A percentile compares a stretch with the other conserved stretches of the same genome.
These are phyloP conservation scores for Hymenoscyphus occultus DNA, from an alignment of 2,329 filamentous ascomycete species.

Conservation along the genomic window DNA sequence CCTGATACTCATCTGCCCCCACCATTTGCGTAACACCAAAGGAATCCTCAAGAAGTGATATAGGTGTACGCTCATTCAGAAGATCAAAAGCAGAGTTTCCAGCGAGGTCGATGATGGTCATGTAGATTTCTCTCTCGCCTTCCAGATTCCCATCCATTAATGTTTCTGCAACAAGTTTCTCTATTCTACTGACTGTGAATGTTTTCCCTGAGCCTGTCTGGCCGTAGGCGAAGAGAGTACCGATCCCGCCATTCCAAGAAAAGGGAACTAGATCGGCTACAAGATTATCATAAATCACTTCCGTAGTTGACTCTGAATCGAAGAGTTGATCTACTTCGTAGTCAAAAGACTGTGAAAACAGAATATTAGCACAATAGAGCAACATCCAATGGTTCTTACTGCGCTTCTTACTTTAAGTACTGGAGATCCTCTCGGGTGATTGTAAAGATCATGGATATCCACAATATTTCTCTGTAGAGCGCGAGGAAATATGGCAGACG, in stretches of 20 bases:
- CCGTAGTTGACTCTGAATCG: conserved; percentile 13
- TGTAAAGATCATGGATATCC: no score
- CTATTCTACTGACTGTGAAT: conserved; percentile 43
- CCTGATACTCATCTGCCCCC: conserved; percentile 42
- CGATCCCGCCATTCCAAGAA: conserved; percentile 11
- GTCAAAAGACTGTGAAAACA: no score
- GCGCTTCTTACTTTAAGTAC: no score
- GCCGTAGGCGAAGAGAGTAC: conserved; percentile 49
- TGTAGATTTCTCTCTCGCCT: conserved; percentile 81
- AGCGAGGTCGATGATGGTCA: conserved; percentile 90
- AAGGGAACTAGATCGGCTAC: conserved; percentile 15
- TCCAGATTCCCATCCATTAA: conserved; percentile 80
- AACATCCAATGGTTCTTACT: no score
- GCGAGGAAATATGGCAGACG: no score
- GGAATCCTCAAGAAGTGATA: conserved; percentile 47
- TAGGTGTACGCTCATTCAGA: conserved; percentile 41
- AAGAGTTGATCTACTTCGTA: conserved; percentile 13
- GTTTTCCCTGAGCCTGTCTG: conserved; percentile 51
- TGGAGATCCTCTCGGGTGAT: no score
- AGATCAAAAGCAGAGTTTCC: conserved; percentile 63
- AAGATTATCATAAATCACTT: conserved; percentile 22
- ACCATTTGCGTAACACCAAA: conserved; percentile 45
- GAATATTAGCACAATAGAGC: no score
- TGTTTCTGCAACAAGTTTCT: conserved; percentile 42
- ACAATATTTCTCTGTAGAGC: no score